phyloP scores from a whole-genome alignment of 225 moss, liverwort and hornwort species.

The Polytrichum formosum region DNA sequence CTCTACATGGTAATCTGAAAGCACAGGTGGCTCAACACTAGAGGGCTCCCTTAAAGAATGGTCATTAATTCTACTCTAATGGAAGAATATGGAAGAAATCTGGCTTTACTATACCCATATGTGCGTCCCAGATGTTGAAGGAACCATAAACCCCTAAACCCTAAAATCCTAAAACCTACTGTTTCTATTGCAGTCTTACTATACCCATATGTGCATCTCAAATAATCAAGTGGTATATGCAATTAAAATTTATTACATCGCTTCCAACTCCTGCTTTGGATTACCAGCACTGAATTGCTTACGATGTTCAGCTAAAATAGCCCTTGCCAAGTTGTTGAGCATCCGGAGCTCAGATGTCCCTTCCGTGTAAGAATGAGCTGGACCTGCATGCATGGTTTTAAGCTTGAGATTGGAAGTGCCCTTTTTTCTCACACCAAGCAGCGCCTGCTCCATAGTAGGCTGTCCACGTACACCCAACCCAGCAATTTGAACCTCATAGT shows the following conservation, averaged over 20 bases:
- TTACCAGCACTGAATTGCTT: constrained; percentile 50
- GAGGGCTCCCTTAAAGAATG: too few species aligned
- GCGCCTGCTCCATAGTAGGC: constrained; percentile 87
- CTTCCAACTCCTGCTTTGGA: constrained; percentile 67
- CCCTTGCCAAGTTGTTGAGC: constrained; percentile 71
- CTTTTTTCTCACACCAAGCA: constrained; percentile 70
- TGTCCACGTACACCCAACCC: constrained; percentile 79
- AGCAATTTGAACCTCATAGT: constrained; percentile 90
- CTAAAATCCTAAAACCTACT: too few species aligned
- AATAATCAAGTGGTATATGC: too few species aligned
- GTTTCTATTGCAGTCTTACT: too few species aligned
- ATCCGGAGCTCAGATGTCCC: constrained; percentile 77
- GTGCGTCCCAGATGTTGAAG: too few species aligned
- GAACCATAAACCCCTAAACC: too few species aligned
- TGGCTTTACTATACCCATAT: too few species aligned
- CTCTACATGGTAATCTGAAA: too few species aligned
- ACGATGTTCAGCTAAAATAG: constrained; percentile 69
- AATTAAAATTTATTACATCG: constrained; percentile 23
- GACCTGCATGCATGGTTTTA: constrained; percentile 77
- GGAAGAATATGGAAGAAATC: too few species aligned
- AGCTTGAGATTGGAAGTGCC: constrained; percentile 77
- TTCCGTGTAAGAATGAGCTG: constrained; percentile 88
- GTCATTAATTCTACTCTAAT: too few species aligned
- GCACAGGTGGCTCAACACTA: too few species aligned
- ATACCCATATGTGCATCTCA: too few species aligned